Conservation (phyloP, 192 early-diverging fungal species). For the Lobosporangium transversale region DNA sequence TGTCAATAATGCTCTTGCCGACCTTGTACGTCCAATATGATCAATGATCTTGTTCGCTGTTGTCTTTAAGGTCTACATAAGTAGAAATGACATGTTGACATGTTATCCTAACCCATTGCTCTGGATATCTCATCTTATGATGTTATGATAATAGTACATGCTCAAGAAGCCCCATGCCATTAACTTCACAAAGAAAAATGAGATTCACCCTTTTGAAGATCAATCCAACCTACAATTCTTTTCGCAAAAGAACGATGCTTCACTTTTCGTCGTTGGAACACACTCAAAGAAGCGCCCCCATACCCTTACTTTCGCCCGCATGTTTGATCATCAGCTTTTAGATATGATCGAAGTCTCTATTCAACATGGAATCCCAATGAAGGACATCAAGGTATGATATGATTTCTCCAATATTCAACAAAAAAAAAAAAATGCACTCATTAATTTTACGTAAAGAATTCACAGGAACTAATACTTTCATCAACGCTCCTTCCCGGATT, state of each 20-base stretch:
- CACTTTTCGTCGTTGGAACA: slow-evolving; percentile 88
- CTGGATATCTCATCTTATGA: neutral
- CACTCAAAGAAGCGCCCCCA: slow-evolving; percentile 98
- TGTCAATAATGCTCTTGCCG: slow-evolving; percentile 85
- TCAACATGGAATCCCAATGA: slow-evolving; percentile 73
- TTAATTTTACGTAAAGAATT: no score
- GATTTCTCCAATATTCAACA: no score
- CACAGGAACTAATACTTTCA: no score
- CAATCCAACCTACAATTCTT: slow-evolving; percentile 92
- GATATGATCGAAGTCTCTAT: slow-evolving; percentile 97
- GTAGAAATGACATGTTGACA: no score
- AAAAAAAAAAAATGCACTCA: no score
- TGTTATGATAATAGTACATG: slow-evolving; percentile 65
- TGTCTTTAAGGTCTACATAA: no score
- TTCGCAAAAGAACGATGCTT: slow-evolving; percentile 95
- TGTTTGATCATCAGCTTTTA: slow-evolving; percentile 92
- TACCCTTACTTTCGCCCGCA: slow-evolving; percentile 90
- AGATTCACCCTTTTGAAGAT: slow-evolving; percentile 97
- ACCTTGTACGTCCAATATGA: slow-evolving; percentile 73
- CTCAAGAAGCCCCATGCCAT: slow-evolving; percentile 91
- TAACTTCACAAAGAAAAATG: slow-evolving; percentile 93
- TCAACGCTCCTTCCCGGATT: no score
- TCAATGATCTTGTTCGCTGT: no score
- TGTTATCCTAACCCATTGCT: no score
- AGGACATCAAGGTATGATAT: slow-evolving; percentile 69